Percentiles rank a stretch among this genome's conserved stretches.
Conservation (phyloP, 768 basidiomycete genomes). For the Xerocomellus dryophilus region DNA sequence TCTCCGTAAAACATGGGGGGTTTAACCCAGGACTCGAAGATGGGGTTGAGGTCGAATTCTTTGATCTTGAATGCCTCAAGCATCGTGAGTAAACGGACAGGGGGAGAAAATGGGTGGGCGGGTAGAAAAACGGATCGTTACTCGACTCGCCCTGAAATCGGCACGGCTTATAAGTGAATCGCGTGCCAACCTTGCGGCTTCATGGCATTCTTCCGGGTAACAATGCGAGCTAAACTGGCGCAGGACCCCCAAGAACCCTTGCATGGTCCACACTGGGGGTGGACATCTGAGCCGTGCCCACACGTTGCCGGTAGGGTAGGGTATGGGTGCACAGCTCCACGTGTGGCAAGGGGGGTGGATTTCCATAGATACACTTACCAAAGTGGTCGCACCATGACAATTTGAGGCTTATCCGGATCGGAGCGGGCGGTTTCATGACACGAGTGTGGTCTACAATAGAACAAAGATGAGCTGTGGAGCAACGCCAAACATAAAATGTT, state of each 20-base stretch:
- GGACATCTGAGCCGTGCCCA: slow-evolving; percentile 2
- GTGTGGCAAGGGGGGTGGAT: slow-evolving; percentile 6
- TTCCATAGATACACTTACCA: slow-evolving; percentile 6
- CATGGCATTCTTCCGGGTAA: slow-evolving; percentile 23
- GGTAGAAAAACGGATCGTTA: slow-evolving; percentile 18
- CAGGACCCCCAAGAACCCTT: slow-evolving; percentile 21
- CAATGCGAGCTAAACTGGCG: slow-evolving; percentile 14
- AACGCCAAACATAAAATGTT: neutral
- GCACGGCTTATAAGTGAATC: slow-evolving; percentile 26
- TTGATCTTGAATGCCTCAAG: slow-evolving; percentile 80
- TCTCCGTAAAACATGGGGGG: slow-evolving; percentile 67
- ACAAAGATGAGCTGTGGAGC: neutral
- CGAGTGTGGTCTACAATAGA: neutral
- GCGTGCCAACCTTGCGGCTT: slow-evolving; percentile 30
- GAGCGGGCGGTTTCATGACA: neutral
- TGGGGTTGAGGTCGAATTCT: slow-evolving; percentile 68
- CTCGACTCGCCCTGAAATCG: slow-evolving; percentile 5
- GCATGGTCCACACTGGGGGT: slow-evolving; percentile 6
- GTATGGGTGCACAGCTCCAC: slow-evolving; percentile 19
- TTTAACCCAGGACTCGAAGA: slow-evolving; percentile 62
- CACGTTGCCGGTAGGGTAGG: slow-evolving; percentile 14
- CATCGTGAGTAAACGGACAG: slow-evolving; percentile 33
- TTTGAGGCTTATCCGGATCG: neutral
- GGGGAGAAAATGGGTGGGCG: neutral
- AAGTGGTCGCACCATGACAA: neutral